These are phyloP conservation scores for Candida alai DNA, from an alignment of 805 yeast genomes.

Conservation along the genomic window DNA sequence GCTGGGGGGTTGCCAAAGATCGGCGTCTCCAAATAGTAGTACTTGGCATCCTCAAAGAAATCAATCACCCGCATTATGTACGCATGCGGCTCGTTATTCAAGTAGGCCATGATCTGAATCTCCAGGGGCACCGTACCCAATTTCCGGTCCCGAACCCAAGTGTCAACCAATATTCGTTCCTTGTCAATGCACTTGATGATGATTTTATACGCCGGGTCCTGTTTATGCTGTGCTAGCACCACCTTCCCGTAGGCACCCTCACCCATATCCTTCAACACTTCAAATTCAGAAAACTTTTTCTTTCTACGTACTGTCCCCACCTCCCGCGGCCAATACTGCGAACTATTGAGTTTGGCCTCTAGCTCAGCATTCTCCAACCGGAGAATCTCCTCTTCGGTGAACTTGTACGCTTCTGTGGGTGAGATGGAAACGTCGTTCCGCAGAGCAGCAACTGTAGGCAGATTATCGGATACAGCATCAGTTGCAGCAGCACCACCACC, in stretches of 20 bases:
- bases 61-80: slow-evolving; percentile 83
- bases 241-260: slow-evolving; percentile 98
- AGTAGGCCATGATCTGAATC: slow-evolving; percentile 85
- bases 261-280: slow-evolving; percentile 74
- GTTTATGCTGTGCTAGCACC: slow-evolving; percentile 65
- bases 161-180: slow-evolving; percentile 89
- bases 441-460: no score
- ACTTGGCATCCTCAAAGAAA: slow-evolving; percentile 87
- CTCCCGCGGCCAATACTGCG: slow-evolving; percentile 46
- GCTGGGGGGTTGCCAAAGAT: slow-evolving; percentile 89
- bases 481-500: no score
- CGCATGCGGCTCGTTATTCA: slow-evolving; percentile 76
- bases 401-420: no score
- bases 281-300: slow-evolving; percentile 69
- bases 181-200: slow-evolving; percentile 88
- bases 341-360: slow-evolving; percentile 28
- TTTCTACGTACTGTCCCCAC: slow-evolving; percentile 67
- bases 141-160: slow-evolving; percentile 92
- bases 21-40: slow-evolving; percentile 87
- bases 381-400: slow-evolving; percentile 41
- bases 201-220: slow-evolving; percentile 60
- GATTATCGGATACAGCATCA: no score
- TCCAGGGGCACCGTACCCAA: slow-evolving; percentile 96
- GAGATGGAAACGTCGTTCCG: no score
- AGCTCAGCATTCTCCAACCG: slow-evolving; percentile 44